phyloP scores from a whole-genome alignment of 2,329 filamentous ascomycete genomes.

The Nemania diffusa region DNA sequence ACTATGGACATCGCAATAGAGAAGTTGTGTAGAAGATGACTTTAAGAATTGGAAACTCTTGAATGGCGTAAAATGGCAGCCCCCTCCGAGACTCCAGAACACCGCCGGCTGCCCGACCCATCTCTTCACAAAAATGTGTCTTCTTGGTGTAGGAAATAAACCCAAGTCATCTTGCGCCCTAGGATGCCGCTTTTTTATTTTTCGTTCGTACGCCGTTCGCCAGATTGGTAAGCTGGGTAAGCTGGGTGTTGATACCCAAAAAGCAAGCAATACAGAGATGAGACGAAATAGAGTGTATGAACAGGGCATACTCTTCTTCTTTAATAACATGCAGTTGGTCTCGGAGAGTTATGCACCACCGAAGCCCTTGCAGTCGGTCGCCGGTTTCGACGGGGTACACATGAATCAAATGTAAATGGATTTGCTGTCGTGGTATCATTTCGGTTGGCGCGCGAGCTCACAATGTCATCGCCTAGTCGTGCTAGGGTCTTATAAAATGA shows the following conservation, averaged over 20 bases:
- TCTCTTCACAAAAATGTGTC: constrained; percentile 43
- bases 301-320: constrained; percentile 39
- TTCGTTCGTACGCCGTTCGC: constrained; percentile 57
- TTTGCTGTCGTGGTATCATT: constrained; percentile 42
- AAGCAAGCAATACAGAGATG: constrained; percentile 46
- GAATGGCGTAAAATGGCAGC: constrained; percentile 41
- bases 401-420: constrained; percentile 37
- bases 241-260: constrained; percentile 46
- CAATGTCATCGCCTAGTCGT: constrained; percentile 32
- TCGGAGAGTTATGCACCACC: constrained; percentile 22
- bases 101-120: constrained; percentile 46
- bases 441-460: constrained; percentile 37
- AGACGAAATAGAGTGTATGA: constrained; percentile 43
- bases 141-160: constrained; percentile 44
- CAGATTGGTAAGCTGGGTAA: constrained; percentile 50
- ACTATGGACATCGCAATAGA: constrained; percentile 42
- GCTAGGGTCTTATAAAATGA: constrained; percentile 54
- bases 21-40: constrained; percentile 32
- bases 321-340: constrained; percentile 31
- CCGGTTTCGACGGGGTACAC: constrained; percentile 34
- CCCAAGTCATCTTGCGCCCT: constrained; percentile 47
- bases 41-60: constrained; percentile 38
- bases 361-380: constrained; percentile 28
- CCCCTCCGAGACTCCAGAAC: constrained; percentile 45
- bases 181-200: constrained; percentile 49